Percentiles rank a stretch among this genome's conserved stretches.
Evolutionary conservation across 73 alveolate genomes (phyloP).

Genomic region (Durusdinium trenchii): DNA sequence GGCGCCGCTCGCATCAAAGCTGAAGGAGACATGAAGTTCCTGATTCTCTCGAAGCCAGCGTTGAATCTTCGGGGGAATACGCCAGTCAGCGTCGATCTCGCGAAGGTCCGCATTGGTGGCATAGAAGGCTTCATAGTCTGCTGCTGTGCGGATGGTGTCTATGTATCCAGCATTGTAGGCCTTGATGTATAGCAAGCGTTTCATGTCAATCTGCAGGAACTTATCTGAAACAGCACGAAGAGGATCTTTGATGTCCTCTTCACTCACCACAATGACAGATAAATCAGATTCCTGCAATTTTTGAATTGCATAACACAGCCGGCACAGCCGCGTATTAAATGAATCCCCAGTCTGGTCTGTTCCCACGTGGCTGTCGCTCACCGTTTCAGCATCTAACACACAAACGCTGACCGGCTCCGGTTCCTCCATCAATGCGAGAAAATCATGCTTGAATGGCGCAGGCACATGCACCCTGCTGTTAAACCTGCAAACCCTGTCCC

Average conservation of each 20-base stretch:
- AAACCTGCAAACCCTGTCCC: no score
- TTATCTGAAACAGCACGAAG: background rate
- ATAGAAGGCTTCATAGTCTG: slow-evolving; percentile 10
- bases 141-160: background rate
- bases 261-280: background rate
- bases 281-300: background rate
- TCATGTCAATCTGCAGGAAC: background rate
- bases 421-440: no score
- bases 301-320: background rate
- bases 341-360: background rate
- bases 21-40: background rate
- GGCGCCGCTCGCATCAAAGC: background rate
- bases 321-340: background rate
- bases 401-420: background rate
- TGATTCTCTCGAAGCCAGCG: background rate
- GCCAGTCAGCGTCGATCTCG: background rate
- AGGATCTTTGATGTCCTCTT: background rate
- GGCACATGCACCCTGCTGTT: no score
- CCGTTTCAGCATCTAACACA: slow-evolving; percentile 27
- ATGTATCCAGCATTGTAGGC: slow-evolving; percentile 9
- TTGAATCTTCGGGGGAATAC: background rate
- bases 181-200: background rate
- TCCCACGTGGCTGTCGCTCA: background rate
- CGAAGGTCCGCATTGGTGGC: background rate
- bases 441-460: background rate